Percentiles rank a stretch among this genome's conserved stretches.
Conservation (phyloP, 306 rosid genomes). For the Cicer pinnatifidum region DNA sequence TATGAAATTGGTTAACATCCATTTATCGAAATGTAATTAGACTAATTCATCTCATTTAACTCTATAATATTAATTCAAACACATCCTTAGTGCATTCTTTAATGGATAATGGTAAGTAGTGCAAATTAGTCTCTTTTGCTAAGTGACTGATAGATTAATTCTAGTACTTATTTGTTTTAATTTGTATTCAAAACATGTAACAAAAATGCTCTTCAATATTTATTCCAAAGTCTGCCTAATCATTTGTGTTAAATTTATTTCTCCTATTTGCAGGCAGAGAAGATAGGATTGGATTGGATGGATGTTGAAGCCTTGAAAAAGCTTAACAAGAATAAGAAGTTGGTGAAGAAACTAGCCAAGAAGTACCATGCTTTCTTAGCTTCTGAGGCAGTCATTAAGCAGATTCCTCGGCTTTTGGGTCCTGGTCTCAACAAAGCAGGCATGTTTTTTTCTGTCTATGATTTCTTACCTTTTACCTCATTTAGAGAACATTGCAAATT, state of each 20-base stretch:
- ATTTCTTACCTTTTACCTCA: background rate
- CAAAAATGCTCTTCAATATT: background rate
- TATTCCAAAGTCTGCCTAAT: background rate
- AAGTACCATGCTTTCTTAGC: constrained; percentile 87
- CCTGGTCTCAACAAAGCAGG: constrained; percentile 94
- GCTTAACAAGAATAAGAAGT: constrained; percentile 74
- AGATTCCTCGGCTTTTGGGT: constrained; percentile 88
- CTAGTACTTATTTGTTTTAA: no score
- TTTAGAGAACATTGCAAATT: no score
- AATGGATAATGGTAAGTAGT: no score
- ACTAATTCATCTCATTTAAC: no score
- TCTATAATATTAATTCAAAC: no score
- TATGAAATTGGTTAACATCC: no score
- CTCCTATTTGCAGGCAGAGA: constrained; percentile 60
- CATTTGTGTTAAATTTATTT: background rate
- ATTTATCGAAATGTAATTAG: no score
- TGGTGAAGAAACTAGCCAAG: constrained; percentile 84
- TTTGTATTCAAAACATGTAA: background rate
- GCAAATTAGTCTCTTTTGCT: no score
- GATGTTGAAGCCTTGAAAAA: constrained; percentile 87
- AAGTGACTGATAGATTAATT: no score
- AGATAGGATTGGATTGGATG: constrained; percentile 76
- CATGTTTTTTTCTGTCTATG: background rate
- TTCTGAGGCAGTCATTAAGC: constrained; percentile 85
- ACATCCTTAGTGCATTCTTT: no score